Base-by-base conservation (phyloP, 176 grass and related monocot genomes). In the Stipa capillata region DNA sequence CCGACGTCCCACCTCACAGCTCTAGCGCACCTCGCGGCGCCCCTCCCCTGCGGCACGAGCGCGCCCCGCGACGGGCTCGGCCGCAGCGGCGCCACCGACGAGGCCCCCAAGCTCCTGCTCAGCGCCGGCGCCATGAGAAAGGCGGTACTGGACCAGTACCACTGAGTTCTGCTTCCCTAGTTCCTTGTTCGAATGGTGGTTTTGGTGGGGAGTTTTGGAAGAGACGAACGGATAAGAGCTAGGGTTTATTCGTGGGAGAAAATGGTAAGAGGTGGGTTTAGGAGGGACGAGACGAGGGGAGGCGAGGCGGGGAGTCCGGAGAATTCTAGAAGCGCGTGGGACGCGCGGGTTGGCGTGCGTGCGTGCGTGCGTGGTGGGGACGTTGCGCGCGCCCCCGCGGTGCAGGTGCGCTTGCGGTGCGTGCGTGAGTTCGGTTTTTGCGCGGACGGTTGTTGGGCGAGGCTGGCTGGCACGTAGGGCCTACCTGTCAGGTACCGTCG, bases 21-120 rank as follows among this genome's bases (percentile, higher is more conserved):
- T 33, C 79, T 66, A 81, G 45, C 58, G 74, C 74, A 71, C 21
- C 51, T 32, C 74, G 48, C 18, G 16, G 65, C 28, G 31, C 69
- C 1, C 61, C 51, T 50, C 51, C 65, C 28, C 34, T 50, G 78
- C 17, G 77, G 48, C 66, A 82, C 57, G 29, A 79, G 32, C 52
- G 66, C 66, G 67, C 34, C 50, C 39, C 39, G 55, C 31, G 51
- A 67, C 54, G 70, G 70, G 55, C 72, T 75, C 43, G 79, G 87
- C 61, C 55, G 77, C 61, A 91, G 81, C 54, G 90, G 85, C 71
- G 85, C 81, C 47, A 92, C 82, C 10, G 87, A 87, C 20, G 84
- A 87, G 14, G 84, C 56, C 41, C 83, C 90, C 60, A 92, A 68
- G 77, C 84, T 92, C 89, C 89, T 84, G 77, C 89, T 87, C 33